Evolutionary conservation across 768 basidiomycete species (phyloP).

Genomic region (Termitomyces sp.): DNA sequence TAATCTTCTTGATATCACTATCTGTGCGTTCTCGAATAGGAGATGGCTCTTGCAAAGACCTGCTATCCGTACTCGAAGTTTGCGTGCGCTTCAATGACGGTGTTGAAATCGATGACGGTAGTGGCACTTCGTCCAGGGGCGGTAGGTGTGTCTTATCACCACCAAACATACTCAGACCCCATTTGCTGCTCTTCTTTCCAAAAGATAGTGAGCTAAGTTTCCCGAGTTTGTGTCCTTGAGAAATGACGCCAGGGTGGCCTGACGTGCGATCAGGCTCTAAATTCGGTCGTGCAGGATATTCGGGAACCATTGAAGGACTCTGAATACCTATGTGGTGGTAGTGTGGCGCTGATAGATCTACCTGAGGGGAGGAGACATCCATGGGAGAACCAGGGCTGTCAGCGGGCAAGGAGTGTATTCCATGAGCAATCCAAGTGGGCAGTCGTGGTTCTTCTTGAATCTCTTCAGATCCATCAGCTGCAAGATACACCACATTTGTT

Average conservation of each 20-base stretch:
- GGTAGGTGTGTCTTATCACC: constrained; percentile 67
- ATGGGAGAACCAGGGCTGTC: constrained; percentile 49
- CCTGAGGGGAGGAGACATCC: constrained; percentile 52
- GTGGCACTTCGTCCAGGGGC: constrained; percentile 67
- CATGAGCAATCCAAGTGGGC: constrained; percentile 15
- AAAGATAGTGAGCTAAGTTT: constrained; percentile 57
- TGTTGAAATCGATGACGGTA: constrained; percentile 45
- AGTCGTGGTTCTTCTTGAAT: constrained; percentile 21
- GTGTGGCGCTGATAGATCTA: constrained; percentile 39
- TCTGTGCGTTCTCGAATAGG: constrained; percentile 35
- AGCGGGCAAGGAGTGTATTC: constrained; percentile 15
- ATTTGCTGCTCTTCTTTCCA: constrained; percentile 64
- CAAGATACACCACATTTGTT: constrained; percentile 9
- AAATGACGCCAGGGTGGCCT: constrained; percentile 31
- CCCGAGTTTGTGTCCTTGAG: constrained; percentile 46
- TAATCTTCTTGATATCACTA: constrained; percentile 66
- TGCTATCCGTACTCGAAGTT: constrained; percentile 71
- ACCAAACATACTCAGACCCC: constrained; percentile 69
- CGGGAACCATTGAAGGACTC: constrained; percentile 46
- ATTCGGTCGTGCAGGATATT: constrained; percentile 40
- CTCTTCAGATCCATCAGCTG: constrained; percentile 22
- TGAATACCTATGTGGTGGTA: constrained; percentile 46
- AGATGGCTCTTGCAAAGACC: constrained; percentile 53
- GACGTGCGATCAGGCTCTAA: constrained; percentile 33
- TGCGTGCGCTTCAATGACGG: constrained; percentile 75